Evolutionary conservation across 371 early-diverging fungal genomes (phyloP).

Genomic region (Zychaea mexicana): DNA sequence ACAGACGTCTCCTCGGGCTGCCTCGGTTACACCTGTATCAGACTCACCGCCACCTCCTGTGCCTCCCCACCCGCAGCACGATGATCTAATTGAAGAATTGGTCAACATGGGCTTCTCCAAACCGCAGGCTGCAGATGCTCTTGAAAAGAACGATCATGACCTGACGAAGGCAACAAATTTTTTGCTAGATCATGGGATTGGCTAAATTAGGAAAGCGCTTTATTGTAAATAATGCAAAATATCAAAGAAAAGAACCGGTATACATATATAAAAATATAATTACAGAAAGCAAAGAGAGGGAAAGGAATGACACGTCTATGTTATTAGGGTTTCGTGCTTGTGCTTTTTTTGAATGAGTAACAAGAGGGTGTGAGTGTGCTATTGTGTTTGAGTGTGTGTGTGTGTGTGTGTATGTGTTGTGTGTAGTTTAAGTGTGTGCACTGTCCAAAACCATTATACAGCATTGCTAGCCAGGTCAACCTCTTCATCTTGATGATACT

Average conservation of each 20-base stretch:
- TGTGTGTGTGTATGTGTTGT: neutral
- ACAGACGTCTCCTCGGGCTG: conserved; percentile 14
- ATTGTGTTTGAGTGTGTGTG: neutral
- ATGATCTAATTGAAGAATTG: conserved; percentile 49
- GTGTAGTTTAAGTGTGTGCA: neutral
- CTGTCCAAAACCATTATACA: conserved; percentile 1
- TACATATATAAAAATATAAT: conserved; percentile 4
- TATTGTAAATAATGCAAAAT: neutral
- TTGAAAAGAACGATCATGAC: conserved; percentile 81
- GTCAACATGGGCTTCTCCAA: conserved; percentile 80
- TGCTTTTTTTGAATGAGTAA: neutral
- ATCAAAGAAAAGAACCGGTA: conserved; percentile 2
- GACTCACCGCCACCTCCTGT: conserved; percentile 39
- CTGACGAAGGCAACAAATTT: conserved; percentile 80
- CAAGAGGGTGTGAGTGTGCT: neutral
- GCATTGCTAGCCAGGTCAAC: conserved; percentile 12
- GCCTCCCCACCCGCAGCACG: conserved; percentile 11
- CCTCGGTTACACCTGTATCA: conserved; percentile 25
- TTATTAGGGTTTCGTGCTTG: neutral
- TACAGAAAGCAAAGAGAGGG: neutral
- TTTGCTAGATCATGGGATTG: conserved; percentile 63
- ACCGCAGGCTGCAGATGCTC: conserved; percentile 75
- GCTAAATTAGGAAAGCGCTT: conserved; percentile 6
- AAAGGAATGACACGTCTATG: neutral
- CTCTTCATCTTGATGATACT: conserved; percentile 6